Base-by-base conservation (phyloP, 108 stramenopile genomes). In the Skeletonema menzelii region DNA sequence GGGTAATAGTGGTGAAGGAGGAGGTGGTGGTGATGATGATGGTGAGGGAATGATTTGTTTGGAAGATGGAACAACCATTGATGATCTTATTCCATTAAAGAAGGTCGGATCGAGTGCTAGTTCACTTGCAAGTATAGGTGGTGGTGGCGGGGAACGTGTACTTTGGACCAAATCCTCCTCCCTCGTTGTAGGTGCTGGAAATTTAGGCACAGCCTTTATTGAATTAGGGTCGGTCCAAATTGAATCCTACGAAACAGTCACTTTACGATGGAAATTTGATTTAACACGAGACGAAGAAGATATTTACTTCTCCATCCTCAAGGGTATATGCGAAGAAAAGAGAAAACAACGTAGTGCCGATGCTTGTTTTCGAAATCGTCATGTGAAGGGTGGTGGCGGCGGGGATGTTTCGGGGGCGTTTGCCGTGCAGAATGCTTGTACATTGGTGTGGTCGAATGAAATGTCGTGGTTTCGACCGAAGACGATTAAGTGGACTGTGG, bases 231-330 rank as follows among this genome's bases (percentile, higher is more conserved):
- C 76, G 11, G 82, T 84, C 17, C 70, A 70, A 22, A 59, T 75
- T 26, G 70, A 82, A 40, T 74, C 87, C 28, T 75, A 69, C 35
- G 86, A 87, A 63, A 85, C 85, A 15, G 84, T 92, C 2, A 49
- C 91, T 8, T 64, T 95, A 42, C 83, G 94, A 72, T 95, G 94
- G 94, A 89, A 92, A 56, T 95, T 95, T 70, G 94, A 95, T 77
- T 56, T 87, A 34, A 88, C 90, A 47, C 86, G 88, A 11, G 65
- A 64, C 0, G 94, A 95, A 49, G 40, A 74, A 44, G 80, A 76
- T 38, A 80, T 92, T 44, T 75, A 87, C 56, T 95, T 92, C 67
- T 88, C 85, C n/a, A 68, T 92, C 4, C 27, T 92, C 66, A 91
- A 91, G 72, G 91, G 91, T 24, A 77, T 81, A 31, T 88, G 87